phyloP scores from a whole-genome alignment of 2,329 filamentous ascomycete genomes.

The Aspergillus luchuensis region DNA sequence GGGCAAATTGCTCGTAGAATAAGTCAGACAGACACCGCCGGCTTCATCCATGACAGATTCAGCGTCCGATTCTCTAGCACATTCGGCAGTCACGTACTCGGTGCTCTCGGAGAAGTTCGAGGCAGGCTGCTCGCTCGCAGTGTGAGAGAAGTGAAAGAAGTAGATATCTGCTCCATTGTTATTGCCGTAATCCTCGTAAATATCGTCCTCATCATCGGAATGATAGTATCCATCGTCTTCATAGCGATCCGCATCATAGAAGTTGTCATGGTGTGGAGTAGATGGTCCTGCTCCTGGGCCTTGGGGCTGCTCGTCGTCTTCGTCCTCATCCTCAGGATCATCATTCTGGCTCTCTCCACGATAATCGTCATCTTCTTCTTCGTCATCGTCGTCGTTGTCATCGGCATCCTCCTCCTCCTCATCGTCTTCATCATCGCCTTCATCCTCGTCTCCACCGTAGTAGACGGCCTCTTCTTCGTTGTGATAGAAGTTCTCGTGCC shows the following conservation, averaged over 20 bases:
- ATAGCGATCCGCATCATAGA: too few species aligned
- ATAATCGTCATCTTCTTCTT: not conserved
- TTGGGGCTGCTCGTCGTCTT: too few species aligned
- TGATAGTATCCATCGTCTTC: not conserved
- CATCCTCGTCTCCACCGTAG: not conserved
- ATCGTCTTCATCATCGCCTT: conserved; percentile 1
- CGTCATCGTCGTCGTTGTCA: not conserved
- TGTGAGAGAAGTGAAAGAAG: too few species aligned
- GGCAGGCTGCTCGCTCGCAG: too few species aligned
- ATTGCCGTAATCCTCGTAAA: not conserved
- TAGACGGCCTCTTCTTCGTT: conserved; percentile 4
- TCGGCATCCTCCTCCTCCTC: not conserved
- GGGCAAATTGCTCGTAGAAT: too few species aligned
- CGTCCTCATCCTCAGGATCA: too few species aligned
- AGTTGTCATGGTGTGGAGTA: too few species aligned
- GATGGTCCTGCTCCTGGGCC: too few species aligned
- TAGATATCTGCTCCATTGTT: not conserved
- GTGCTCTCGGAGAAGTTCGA: not conserved
- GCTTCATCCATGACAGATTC: not conserved
- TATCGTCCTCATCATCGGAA: not conserved
- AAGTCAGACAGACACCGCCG: not conserved
- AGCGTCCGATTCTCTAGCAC: not conserved
- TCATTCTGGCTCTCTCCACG: too few species aligned
- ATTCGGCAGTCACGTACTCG: conserved; percentile 12
- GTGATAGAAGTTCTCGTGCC: not conserved